These are phyloP conservation scores for Fusarium sacchari DNA, from an alignment of 2,329 filamentous ascomycete species.

Conservation along the genomic window DNA sequence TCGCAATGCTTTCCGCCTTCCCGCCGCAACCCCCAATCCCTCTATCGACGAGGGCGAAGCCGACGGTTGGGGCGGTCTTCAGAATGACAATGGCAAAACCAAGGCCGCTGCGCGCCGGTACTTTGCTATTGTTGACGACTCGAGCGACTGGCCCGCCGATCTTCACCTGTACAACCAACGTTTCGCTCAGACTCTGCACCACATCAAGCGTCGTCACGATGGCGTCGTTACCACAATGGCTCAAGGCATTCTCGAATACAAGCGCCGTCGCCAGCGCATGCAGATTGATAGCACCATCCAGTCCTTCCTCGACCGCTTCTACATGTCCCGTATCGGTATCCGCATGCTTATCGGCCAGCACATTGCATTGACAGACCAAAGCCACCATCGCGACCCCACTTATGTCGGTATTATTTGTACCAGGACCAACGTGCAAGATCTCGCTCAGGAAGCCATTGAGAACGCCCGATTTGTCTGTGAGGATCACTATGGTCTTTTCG, in stretches of 20 bases:
- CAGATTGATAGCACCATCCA: conserved; percentile 98
- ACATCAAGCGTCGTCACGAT: conserved; percentile 96
- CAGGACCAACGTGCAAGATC: conserved; percentile 94
- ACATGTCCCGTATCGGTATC: conserved; percentile 99
- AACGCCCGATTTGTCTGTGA: conserved; percentile 99
- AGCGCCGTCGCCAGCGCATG: conserved; percentile 94
- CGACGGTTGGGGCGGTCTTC: conserved; percentile 62
- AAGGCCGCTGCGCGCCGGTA: conserved; percentile 71
- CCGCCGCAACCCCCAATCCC: conserved; percentile 88
- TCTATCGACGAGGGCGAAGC: conserved; percentile 89
- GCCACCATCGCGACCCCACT: conserved; percentile 85
- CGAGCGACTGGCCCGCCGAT: conserved; percentile 90
- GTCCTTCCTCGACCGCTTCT: conserved; percentile 97
- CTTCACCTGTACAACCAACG: conserved; percentile 92
- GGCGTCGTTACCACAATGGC: conserved; percentile 98
- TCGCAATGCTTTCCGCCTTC: conserved; percentile 73
- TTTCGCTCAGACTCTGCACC: conserved; percentile 88
- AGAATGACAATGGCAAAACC: conserved; percentile 56
- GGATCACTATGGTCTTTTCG: conserved; percentile 97
- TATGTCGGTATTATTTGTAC: conserved; percentile 99
- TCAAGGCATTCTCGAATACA: conserved; percentile 97
- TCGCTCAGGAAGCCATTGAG: conserved; percentile 96
- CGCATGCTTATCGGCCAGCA: conserved; percentile 99
- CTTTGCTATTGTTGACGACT: conserved; percentile 91
- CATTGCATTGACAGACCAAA: conserved; percentile 95